Base-by-base conservation (phyloP, 139 green algal genomes). In the Chlorella sp. region DNA sequence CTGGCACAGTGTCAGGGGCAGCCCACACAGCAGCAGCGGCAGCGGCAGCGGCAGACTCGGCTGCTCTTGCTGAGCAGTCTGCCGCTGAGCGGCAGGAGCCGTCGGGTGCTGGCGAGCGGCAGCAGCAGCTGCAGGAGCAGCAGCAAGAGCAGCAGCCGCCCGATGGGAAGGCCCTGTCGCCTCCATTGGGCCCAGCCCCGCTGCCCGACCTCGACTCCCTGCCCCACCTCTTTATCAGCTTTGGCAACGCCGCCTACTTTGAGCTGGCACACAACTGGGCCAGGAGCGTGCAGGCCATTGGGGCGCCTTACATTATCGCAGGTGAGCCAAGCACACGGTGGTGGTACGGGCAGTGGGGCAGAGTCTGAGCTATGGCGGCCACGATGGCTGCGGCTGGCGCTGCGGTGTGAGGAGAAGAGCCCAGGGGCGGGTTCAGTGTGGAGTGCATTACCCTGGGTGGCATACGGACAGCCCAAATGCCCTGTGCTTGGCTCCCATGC, bases 221-320 rank as follows among this genome's bases (percentile, higher is more conserved):
- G 81, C 42, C 42, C 2, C 48, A 42, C 48, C 48, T 86, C 16
- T 69, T 86, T 9, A 14, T 86, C 9, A 48, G 28, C 81, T 86
- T 86, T 86, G 81, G 81, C 81, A 86, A 86, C 57, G 81, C 81
- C 18, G 81, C 81, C 9, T 86, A 86, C 53, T 86, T 86, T 42
- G 81, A 86, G 12, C 81, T 86, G 32, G 48, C 48, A 19, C 53
- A 71, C 53, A 86, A 86, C 48, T 86, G 81, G 81, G 81, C 81
- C 0, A 73, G 21, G 48, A 86, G 81, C 48, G 81, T 86, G 48
- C 81, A 86, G 48, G 48, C 32, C 14, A 21, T 86, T 19, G 53
- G 48, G 3, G 53, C 34, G 28, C 53, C 81, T 11, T 75, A 69
- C 48, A 30, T 86, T 5, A 32, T 86, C 0, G 81, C 81, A 86